Base-by-base conservation (phyloP, 805 yeast genomes). In the Teunomyces funiuensis region DNA sequence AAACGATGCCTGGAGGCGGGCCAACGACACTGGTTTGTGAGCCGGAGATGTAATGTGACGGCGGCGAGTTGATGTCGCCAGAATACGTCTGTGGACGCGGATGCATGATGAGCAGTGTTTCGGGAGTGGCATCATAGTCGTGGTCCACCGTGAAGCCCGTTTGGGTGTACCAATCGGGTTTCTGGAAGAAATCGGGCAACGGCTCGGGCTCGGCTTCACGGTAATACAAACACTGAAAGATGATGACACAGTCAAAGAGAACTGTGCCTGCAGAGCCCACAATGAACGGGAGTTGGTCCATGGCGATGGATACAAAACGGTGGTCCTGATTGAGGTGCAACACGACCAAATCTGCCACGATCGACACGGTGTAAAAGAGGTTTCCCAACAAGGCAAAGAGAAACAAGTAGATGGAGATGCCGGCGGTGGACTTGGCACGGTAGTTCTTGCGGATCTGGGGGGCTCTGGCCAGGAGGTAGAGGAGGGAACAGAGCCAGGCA, bases 271-370 rank as follows among this genome's bases (percentile, higher is more conserved):
- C 76, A 49, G 93, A 82, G 1, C 97, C 97, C 18, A 88, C 54
- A 23, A 91, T 71, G 55, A 83, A 90, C 0, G 97, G 96, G 40
- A 88, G 58, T 53, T 89, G 96, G 36, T 79, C 81, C 49, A 66
- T 49, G 19, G 57, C 45, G 3, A 57, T 51, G 22, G 42, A 36
- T 16, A 31, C 36, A 39, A 41, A 44, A 1, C 14, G 44, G 11
- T 42, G 41, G 6, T 46, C 52, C 25, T 47, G 42, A 13, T 37
- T 36, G 19, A 46, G 52, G 19, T 48, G 44, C 19, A 61, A 37
- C n/a, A 65, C 41, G 33, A 48, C 59, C 36, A 66, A 53, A 37
- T 66, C 70, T 13, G 55, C 37, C n/a, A 52, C 41, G 8, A 68
- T 55, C 5, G 71, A 66, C 5, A 61, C 44, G 22, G 65, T 57